phyloP scores from a whole-genome alignment of 2,329 filamentous ascomycete genomes.

The Volutella citrinella region DNA sequence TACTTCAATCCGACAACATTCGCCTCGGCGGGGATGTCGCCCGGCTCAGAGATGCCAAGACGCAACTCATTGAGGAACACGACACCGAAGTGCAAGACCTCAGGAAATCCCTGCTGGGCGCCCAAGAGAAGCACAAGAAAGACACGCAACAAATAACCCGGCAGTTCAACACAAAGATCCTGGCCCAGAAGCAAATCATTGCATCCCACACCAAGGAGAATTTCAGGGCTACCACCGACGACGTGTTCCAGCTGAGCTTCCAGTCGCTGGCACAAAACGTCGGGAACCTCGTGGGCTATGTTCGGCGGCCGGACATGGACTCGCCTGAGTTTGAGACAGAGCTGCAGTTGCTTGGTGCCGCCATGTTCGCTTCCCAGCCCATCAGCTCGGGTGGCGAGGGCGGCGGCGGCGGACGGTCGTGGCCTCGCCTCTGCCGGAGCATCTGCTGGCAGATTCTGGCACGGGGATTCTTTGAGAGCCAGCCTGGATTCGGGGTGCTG shows the following conservation, averaged over 20 bases:
- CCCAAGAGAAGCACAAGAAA: too few species aligned
- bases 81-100: too few species aligned
- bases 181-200: conserved; percentile 4
- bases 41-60: too few species aligned
- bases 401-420: conserved; percentile 10
- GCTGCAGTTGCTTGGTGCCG: too few species aligned
- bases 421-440: conserved; percentile 10
- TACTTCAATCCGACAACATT: too few species aligned
- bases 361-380: conserved; percentile 7
- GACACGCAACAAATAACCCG: too few species aligned
- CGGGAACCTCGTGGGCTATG: conserved; percentile 10
- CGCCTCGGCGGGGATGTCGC: too few species aligned
- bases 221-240: conserved; percentile 7
- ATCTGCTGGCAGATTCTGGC: conserved; percentile 10
- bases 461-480: conserved; percentile 8
- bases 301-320: conserved; percentile 5
- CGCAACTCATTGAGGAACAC: too few species aligned
- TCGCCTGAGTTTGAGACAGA: conserved; percentile 6
- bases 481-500: conserved; percentile 10
- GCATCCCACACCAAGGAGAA: conserved; percentile 8
- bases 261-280: conserved; percentile 3
- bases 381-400: too few species aligned
- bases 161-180: conserved; percentile 4
- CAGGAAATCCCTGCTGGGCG: too few species aligned
- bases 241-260: conserved; percentile 6